Evolutionary conservation across 352 stramenopile species (phyloP), one percentile per base, ranked within the genome.

Genomic region (Phytophthora pistaciae): DNA sequence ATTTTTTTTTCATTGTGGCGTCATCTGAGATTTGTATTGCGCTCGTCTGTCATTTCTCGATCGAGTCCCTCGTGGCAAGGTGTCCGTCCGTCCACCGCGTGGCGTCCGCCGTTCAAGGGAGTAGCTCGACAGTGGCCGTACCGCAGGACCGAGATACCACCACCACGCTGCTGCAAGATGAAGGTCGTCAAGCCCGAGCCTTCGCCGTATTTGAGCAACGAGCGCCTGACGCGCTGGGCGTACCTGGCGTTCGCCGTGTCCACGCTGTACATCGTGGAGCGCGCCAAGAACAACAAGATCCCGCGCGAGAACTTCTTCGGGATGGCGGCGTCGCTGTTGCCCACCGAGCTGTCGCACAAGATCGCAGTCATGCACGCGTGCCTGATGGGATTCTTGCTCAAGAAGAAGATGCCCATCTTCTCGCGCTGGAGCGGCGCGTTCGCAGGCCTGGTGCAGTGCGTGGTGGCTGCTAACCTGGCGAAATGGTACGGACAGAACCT

Each of bases 311-410:
- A 83, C 52, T 80, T 85, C 38, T 68, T 85, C 1, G 75, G 75
- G 20, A 83, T 85, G 74, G 68, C 66, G 14, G 65, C 65, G 52
- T 77, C 74, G 40, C 53, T 90, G 57, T 52, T 87, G 56, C 82
- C 82, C 20, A 82, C 79, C 4, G 82, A 90, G 68, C 77, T 90
- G 3, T 70, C 82, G 33, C 77, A 90, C 75, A 86, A 87, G 50
- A 64, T 90, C 11, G 57, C 77, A 31, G 70, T 78, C 31, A 36
- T 82, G 48, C 80, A 90, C 66, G 69, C 74, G 21, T 84, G 67
- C 64, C 55, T 85, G 4, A 64, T 74, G 20, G 70, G 67, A 1
- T 76, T 74, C 60, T 64, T 90, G 31, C 67, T 80, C 25, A 78
- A 79, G 58, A 82, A 80, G 66, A 77, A 81, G 29, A 65, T 82